Evolutionary conservation across 2,329 filamentous ascomycete genomes (phyloP), one percentile per base, ranked within the genome.

Genomic region (Xylaria sp.): DNA sequence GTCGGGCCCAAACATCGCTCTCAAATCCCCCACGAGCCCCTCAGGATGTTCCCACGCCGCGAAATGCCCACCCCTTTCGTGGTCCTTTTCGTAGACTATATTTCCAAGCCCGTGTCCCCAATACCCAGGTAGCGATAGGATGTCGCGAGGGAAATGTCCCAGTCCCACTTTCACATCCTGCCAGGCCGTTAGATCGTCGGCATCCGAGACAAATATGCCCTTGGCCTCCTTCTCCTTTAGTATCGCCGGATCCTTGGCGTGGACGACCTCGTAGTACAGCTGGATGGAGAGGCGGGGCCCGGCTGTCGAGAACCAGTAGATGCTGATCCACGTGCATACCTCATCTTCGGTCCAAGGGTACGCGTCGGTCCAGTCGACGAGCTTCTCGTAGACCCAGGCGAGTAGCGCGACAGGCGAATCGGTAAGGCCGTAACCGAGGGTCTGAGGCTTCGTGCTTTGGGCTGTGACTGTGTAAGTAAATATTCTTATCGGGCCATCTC

Each of bases 311-410:
- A 93, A 93, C 73, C 85, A 87, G 77, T 94, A 94, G 28, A 94
- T 85, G 58, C 84, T 87, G 0, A 94, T 80, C 92, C 91, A 95
- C 0, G 89, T 92, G 25, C 93, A 79, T 6, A 94, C 85, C 79
- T 94, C 91, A 58, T 93, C 90, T 66, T 92, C 89, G 0, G 87
- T 90, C 91, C 91, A 94, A 0, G 85, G 80, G 75, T 93, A 93
- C 0, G 70, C 74, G 72, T 94, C 91, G 0, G 89, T 90, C 92
- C 92, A 95, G 72, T 91, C 89, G 66, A 89, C 86, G 25, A 95
- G 80, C 77, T 95, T 95, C 79, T 95, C 93, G 71, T 91, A 91
- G 36, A 95, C 88, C 93, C 93, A 95, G 0, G 90, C 87, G 0
- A 95, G 81, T 4, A 94, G 79, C 0, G 85, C 91, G 0, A 92